Percentiles rank a stretch among this genome's conserved stretches.
phyloP scores from a whole-genome alignment of 1,139 yeast species.

The Candida labiduridarum region DNA sequence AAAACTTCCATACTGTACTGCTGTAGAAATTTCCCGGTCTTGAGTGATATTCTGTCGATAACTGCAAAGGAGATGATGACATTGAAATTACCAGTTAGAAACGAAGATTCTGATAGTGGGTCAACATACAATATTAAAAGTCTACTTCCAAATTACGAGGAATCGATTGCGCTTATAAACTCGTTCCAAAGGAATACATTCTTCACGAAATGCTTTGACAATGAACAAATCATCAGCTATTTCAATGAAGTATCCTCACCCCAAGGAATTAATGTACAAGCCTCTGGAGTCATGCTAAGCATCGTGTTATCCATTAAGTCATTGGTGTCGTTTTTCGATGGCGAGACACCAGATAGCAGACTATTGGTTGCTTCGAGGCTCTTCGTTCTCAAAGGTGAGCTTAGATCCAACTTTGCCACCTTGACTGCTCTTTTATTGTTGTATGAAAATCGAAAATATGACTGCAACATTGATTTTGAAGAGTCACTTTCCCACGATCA shows the following conservation, averaged over 20 bases:
- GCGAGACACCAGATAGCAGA: neutral
- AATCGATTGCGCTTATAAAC: neutral
- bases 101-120: neutral
- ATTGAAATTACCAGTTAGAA: neutral
- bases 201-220: neutral
- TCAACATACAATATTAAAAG: neutral
- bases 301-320: neutral
- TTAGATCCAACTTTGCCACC: slow-evolving; percentile 1
- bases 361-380: neutral
- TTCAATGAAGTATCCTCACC: neutral
- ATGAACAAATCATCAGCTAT: neutral
- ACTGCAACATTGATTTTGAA: slow-evolving; percentile 7
- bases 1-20: neutral
- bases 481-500: slow-evolving; percentile 6
- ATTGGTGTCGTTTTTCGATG: neutral
- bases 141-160: neutral
- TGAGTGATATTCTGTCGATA: neutral
- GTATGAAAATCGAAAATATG: slow-evolving; percentile 4
- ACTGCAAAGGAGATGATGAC: neutral
- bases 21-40: neutral
- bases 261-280: neutral
- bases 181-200: neutral
- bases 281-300: neutral
- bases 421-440: neutral
- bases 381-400: neutral